These are phyloP conservation scores for Citrus inodora DNA, from an alignment of 345 rosid species.

Conservation along the genomic window DNA sequence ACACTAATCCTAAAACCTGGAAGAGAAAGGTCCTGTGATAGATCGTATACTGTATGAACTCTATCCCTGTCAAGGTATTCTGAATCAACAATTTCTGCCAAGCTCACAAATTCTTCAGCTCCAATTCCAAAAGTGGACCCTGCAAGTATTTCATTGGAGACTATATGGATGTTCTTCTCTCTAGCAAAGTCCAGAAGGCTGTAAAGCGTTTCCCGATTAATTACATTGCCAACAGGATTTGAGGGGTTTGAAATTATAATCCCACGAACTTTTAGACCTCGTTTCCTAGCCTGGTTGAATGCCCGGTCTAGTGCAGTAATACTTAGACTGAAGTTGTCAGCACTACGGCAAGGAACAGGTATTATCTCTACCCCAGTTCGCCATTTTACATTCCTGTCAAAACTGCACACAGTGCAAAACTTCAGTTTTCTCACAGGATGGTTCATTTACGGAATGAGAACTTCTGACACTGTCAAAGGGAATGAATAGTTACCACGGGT, in stretches of 20 bases:
- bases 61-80: constrained; percentile 66
- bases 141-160: constrained; percentile 71
- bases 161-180: constrained; percentile 80
- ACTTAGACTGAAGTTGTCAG: constrained; percentile 66
- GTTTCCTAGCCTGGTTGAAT: constrained; percentile 83
- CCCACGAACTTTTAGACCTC: constrained; percentile 78
- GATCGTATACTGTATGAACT: constrained; percentile 70
- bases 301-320: constrained; percentile 78
- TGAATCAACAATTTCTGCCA: constrained; percentile 58
- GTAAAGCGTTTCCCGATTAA: constrained; percentile 54
- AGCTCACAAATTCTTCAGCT: constrained; percentile 66
- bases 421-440: constrained; percentile 11
- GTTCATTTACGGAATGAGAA: not conserved
- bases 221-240: constrained; percentile 65
- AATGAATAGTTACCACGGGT: constrained; percentile 52
- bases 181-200: constrained; percentile 79
- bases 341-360: constrained; percentile 82
- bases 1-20: constrained; percentile 61
- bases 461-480: not conserved
- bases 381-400: constrained; percentile 82
- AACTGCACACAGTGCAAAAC: constrained; percentile 43
- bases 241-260: constrained; percentile 78
- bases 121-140: constrained; percentile 61
- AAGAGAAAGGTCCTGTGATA: constrained; percentile 72
- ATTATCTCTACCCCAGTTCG: constrained; percentile 85